These are phyloP conservation scores for Trichoderma citrinoviride DNA, from an alignment of 2,329 filamentous ascomycete genomes.

Conservation along the genomic window DNA sequence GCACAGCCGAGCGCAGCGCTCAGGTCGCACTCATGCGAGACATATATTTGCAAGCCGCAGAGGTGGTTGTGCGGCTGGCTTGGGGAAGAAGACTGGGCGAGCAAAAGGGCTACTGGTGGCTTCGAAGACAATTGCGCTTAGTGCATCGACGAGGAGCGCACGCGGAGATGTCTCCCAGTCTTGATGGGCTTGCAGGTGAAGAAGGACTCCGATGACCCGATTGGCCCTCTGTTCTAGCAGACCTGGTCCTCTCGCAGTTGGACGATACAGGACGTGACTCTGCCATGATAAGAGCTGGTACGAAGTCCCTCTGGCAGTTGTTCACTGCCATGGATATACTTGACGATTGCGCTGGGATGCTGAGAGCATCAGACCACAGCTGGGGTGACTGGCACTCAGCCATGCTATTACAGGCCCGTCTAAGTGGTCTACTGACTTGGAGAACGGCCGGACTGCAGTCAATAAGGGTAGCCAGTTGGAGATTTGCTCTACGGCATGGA, in stretches of 20 bases:
- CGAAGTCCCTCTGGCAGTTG: neutral
- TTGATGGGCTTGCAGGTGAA: neutral
- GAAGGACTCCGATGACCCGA: neutral
- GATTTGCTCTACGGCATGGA: neutral
- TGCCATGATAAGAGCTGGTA: neutral
- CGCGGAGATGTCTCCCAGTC: neutral
- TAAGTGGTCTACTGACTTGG: neutral
- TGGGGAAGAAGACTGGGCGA: neutral
- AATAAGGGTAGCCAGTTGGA: neutral
- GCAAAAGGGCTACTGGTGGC: neutral
- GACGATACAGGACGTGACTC: neutral
- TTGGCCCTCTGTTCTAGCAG: neutral
- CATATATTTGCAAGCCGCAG: neutral
- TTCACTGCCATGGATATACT: neutral
- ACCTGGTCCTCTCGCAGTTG: neutral
- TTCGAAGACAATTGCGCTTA: neutral
- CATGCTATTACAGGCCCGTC: neutral
- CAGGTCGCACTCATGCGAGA: conserved; percentile 9
- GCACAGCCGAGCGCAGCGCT: conserved; percentile 2
- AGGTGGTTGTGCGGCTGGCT: conserved; percentile 1
- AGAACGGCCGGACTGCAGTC: neutral
- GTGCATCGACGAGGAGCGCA: neutral
- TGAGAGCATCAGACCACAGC: neutral
- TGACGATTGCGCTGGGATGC: neutral
- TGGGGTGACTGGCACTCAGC: neutral